These are phyloP conservation scores for Thraustochytrium sp. DNA, from an alignment of 352 stramenopile genomes.

Conservation along the genomic window DNA sequence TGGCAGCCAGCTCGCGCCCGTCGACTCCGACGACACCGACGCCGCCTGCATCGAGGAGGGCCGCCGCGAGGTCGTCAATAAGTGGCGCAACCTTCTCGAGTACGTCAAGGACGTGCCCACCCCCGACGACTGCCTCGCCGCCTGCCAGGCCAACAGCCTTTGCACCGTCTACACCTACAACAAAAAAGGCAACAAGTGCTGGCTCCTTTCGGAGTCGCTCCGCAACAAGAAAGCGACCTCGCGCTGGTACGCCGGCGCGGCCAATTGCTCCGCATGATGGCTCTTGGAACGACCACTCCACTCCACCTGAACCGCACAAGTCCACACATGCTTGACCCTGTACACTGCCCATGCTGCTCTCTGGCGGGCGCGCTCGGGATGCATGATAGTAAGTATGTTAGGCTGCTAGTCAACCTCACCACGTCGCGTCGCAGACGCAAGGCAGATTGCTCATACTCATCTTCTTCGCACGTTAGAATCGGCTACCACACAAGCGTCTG, in stretches of 20 bases:
- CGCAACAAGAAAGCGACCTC: neutral
- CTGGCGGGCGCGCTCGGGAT: too few relatives aligned
- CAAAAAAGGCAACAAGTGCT: neutral
- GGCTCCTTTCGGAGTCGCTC: neutral
- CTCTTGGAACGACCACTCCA: too few relatives aligned
- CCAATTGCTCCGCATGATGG: too few relatives aligned
- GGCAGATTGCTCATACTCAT: too few relatives aligned
- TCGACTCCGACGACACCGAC: neutral
- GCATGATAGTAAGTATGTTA: too few relatives aligned
- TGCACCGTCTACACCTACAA: neutral
- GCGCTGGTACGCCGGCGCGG: neutral
- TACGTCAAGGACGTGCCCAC: neutral
- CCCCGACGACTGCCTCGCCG: neutral
- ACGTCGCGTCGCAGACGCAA: too few relatives aligned
- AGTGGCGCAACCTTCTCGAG: neutral
- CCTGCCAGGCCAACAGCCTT: neutral
- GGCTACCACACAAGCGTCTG: too few relatives aligned
- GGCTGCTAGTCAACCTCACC: too few relatives aligned
- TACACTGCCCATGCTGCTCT: too few relatives aligned
- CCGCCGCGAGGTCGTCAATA: neutral
- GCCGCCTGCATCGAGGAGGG: neutral
- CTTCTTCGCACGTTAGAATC: too few relatives aligned
- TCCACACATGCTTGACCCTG: too few relatives aligned
- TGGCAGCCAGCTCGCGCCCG: neutral
- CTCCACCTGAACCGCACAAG: too few relatives aligned